Percentiles rank a stretch among this genome's conserved stretches.
Conservation (phyloP, 768 basidiomycete genomes). For the Gymnopilus dilepis region DNA sequence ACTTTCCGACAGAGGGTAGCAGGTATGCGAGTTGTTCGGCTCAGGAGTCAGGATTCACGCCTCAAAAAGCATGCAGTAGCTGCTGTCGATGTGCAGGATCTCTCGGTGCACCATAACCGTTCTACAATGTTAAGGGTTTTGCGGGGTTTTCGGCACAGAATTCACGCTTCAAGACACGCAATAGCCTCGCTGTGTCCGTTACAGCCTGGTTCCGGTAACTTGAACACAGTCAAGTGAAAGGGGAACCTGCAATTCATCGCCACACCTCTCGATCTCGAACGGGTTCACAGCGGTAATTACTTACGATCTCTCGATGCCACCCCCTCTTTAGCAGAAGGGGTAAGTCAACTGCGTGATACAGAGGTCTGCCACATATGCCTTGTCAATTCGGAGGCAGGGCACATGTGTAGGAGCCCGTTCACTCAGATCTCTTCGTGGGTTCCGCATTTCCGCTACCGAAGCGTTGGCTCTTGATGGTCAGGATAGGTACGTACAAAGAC, state of each 20-base stretch:
- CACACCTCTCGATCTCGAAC: not conserved
- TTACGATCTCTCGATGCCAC: no score
- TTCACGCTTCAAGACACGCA: not conserved
- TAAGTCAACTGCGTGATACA: not conserved
- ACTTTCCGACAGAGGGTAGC: no score
- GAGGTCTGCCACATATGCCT: not conserved
- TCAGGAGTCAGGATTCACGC: no score
- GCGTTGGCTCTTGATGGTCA: no score
- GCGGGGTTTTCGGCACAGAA: not conserved
- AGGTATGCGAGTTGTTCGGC: no score
- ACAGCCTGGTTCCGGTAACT: not conserved
- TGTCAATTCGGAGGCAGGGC: not conserved
- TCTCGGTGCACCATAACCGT: no score
- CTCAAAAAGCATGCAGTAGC: no score
- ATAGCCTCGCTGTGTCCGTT: not conserved
- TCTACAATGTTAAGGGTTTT: no score
- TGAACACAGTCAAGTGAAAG: not conserved
- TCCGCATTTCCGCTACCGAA: not conserved
- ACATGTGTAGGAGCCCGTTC: no score
- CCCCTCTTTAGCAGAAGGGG: no score
- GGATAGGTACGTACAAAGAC: no score
- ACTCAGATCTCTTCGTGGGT: not conserved
- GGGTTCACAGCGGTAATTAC: not conserved
- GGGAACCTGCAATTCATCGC: not conserved
- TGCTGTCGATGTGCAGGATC: no score